Evolutionary conservation across 352 stramenopile species (phyloP).

Genomic region (Phytophthora litchii): DNA sequence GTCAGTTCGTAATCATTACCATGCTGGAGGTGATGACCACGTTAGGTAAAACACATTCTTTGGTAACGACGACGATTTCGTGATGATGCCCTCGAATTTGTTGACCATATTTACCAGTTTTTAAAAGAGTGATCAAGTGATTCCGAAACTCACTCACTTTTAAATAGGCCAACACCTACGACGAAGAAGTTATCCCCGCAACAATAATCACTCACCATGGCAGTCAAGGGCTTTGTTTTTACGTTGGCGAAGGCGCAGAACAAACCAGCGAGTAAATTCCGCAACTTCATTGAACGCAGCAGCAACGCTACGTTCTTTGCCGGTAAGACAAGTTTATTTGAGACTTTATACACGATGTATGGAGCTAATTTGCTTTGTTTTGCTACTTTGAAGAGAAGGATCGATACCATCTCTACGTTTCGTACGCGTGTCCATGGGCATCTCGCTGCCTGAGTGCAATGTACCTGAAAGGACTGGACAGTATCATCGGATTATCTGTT

Average conservation of each 20-base stretch:
- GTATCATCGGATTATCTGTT: conserved; percentile 85
- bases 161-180: not conserved
- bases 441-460: conserved; percentile 63
- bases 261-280: conserved; percentile 29
- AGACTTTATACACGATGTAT: not conserved
- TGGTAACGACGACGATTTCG: too few relatives aligned
- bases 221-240: conserved; percentile 17
- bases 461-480: conserved; percentile 90
- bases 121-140: too few relatives aligned
- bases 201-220: conserved; percentile 1
- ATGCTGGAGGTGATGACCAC: too few relatives aligned
- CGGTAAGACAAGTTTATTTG: conserved; percentile 16
- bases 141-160: not conserved
- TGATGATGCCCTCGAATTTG: conserved; percentile 8
- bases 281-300: conserved; percentile 38
- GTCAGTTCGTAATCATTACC: too few relatives aligned
- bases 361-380: not conserved
- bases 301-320: conserved; percentile 23
- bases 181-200: too few relatives aligned
- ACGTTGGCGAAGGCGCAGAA: conserved; percentile 13
- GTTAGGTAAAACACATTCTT: too few relatives aligned
- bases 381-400: conserved; percentile 27
- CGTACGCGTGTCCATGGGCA: conserved; percentile 88
- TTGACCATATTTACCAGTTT: conserved; percentile 5
- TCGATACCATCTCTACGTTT: conserved; percentile 91